Evolutionary conservation across 768 basidiomycete genomes (phyloP).

Genomic region (Gloeopeniophorella convolvens): DNA sequence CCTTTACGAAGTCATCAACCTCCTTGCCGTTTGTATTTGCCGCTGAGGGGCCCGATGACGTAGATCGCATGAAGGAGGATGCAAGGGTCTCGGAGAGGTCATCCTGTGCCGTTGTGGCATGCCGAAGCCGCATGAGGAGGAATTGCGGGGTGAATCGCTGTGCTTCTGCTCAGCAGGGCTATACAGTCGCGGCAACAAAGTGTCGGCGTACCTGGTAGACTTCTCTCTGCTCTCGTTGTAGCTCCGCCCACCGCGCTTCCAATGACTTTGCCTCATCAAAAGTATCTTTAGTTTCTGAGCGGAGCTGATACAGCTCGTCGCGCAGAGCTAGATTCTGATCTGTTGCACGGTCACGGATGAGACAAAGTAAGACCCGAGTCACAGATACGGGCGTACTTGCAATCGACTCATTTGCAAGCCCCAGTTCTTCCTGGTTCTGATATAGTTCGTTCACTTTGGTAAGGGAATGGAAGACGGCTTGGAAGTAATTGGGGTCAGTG

Average conservation of each 20-base stretch:
- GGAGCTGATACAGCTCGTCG: slow-evolving; percentile 64
- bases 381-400: slow-evolving; percentile 52
- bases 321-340: slow-evolving; percentile 73
- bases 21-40: slow-evolving; percentile 37
- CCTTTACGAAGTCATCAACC: slow-evolving; percentile 80
- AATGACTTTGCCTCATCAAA: slow-evolving; percentile 82
- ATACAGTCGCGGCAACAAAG: background rate
- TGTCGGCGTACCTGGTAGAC: slow-evolving; percentile 65
- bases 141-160: slow-evolving; percentile 85
- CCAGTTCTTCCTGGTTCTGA: slow-evolving; percentile 69
- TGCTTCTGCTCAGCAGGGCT: background rate
- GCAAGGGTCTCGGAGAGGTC: slow-evolving; percentile 83
- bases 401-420: slow-evolving; percentile 78
- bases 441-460: slow-evolving; percentile 68
- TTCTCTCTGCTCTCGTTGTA: slow-evolving; percentile 84
- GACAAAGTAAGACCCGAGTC: slow-evolving; percentile 10
- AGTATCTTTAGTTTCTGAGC: slow-evolving; percentile 78
- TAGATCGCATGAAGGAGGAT: slow-evolving; percentile 65
- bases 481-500: slow-evolving; percentile 75
- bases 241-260: slow-evolving; percentile 77
- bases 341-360: slow-evolving; percentile 26
- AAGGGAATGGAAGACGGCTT: slow-evolving; percentile 80
- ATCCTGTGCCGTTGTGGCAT: slow-evolving; percentile 87
- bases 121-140: slow-evolving; percentile 78
- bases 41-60: slow-evolving; percentile 24